Base-by-base conservation (phyloP, 306 rosid species). In the Sicyos edulis region DNA sequence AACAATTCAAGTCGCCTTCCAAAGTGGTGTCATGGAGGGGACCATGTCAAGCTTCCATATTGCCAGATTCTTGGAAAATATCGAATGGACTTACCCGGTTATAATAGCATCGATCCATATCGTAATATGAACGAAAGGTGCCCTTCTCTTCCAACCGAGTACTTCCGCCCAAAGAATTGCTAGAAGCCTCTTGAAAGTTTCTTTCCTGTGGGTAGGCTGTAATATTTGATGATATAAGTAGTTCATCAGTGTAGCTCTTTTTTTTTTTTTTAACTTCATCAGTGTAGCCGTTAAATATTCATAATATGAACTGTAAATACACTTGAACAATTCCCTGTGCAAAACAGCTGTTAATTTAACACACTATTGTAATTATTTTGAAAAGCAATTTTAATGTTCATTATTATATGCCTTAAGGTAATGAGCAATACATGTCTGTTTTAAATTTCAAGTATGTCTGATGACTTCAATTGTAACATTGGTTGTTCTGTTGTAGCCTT, bases 51-150 rank as follows among this genome's bases (percentile, higher is more conserved):
- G 88, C 91, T 88, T 76, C 99, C 99, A 1, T 95, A 82, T 76
- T 95, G 99, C 78, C 99, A 95, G 84, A 95, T 95, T 62, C 83
- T 77, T 68, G 99, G 99, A 8, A 83, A 86, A 81, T 95, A 91
- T 73, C 85, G 92, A 64, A 87, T 95, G 97, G 96, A 95, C 66
- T 75, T 95, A 63, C 99, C 97, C 1, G 96, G 78, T 70, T 95
- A 86, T 80, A 95, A 89, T 87, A 85, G 85, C 26, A 26, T 95
- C 81, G 82, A 86, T 59, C 92, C 91, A 14, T 95, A 95, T 76
- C 37, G 84, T 29, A 88, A 85, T 83, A 95, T 95, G 99, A 95
- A 95, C 63, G 99, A 95, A 83, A 83, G 88, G 84, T 91, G 99
- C 76, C 88, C 96, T 47, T 87, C 99, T 76, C 85, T 95, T 77